These are phyloP conservation scores for Pulveroboletus sp. DNA, from an alignment of 768 basidiomycete genomes.

Conservation along the genomic window DNA sequence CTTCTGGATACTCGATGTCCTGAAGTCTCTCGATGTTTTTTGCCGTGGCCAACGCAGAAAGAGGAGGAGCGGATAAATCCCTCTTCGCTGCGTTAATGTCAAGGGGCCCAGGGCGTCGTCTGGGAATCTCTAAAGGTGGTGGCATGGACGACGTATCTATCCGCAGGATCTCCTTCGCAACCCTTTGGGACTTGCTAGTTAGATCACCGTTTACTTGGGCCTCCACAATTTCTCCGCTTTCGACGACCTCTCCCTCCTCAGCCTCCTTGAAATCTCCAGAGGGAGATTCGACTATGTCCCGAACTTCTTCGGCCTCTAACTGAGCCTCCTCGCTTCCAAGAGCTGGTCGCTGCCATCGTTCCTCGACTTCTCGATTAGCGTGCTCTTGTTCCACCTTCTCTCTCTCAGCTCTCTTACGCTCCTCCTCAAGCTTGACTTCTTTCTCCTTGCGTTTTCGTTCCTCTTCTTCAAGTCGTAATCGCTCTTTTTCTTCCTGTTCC, in stretches of 20 bases:
- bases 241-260: slow-evolving; percentile 36
- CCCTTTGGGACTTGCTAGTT: slow-evolving; percentile 37
- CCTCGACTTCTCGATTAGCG: slow-evolving; percentile 33
- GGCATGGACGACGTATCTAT: slow-evolving; percentile 56
- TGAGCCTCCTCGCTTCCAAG: slow-evolving; percentile 19
- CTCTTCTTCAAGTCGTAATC: slow-evolving; percentile 27
- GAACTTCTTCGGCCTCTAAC: slow-evolving; percentile 36
- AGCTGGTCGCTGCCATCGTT: slow-evolving; percentile 25
- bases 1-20: slow-evolving; percentile 75
- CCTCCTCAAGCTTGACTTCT: slow-evolving; percentile 27
- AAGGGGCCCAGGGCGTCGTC: slow-evolving; percentile 65
- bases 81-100: slow-evolving; percentile 57
- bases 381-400: slow-evolving; percentile 41
- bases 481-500: slow-evolving; percentile 39
- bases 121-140: slow-evolving; percentile 34
- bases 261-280: slow-evolving; percentile 44
- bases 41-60: slow-evolving; percentile 72
- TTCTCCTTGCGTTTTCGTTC: slow-evolving; percentile 32
- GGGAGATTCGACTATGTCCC: slow-evolving; percentile 32
- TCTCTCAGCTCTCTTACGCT: slow-evolving; percentile 28
- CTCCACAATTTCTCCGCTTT: slow-evolving; percentile 28
- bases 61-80: slow-evolving; percentile 29
- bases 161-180: slow-evolving; percentile 50
- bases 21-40: slow-evolving; percentile 80
- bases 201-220: slow-evolving; percentile 30